A percentile compares a stretch with the other conserved stretches of the same genome.
phyloP scores from a whole-genome alignment of 139 green algal genomes.

The Haematococcus lacustris region DNA sequence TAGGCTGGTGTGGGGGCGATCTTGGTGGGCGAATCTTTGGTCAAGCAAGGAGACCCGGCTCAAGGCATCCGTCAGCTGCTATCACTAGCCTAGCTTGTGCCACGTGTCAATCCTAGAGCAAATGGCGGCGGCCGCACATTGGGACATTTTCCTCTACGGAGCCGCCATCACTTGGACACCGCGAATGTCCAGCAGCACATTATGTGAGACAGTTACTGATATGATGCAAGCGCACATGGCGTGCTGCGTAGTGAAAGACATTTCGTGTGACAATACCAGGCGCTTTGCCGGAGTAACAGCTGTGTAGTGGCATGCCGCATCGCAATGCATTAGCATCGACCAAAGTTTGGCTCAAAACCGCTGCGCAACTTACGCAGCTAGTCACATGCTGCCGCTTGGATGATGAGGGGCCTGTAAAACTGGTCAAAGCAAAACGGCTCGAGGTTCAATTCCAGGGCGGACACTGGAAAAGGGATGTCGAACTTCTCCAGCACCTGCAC shows the following conservation, averaged over 20 bases:
- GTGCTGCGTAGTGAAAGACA: too few species aligned
- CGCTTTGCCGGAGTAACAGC: too few species aligned
- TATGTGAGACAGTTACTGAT: neutral
- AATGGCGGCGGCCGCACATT: neutral
- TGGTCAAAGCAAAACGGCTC: slow-evolving; percentile 86
- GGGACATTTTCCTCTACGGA: neutral
- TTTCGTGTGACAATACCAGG: too few species aligned
- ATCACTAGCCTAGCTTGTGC: neutral
- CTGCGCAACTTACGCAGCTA: neutral
- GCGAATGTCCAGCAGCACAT: neutral
- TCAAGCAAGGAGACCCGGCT: slow-evolving; percentile 86
- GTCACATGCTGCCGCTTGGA: neutral
- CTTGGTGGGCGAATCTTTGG: slow-evolving; percentile 93
- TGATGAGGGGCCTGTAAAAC: neutral
- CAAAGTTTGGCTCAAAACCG: neutral
- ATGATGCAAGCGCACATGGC: neutral
- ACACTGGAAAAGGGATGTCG: slow-evolving; percentile 84
- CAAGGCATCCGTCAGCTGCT: slow-evolving; percentile 76
- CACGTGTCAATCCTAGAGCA: neutral
- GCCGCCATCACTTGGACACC: neutral
- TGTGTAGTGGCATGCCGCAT: too few species aligned
- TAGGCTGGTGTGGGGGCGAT: slow-evolving; percentile 73
- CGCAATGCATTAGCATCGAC: too few species aligned
- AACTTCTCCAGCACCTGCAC: slow-evolving; percentile 66
- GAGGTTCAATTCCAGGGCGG: slow-evolving; percentile 89